Base-by-base conservation (phyloP, 2,329 filamentous ascomycete species). In the Botrytis tulipae region DNA sequence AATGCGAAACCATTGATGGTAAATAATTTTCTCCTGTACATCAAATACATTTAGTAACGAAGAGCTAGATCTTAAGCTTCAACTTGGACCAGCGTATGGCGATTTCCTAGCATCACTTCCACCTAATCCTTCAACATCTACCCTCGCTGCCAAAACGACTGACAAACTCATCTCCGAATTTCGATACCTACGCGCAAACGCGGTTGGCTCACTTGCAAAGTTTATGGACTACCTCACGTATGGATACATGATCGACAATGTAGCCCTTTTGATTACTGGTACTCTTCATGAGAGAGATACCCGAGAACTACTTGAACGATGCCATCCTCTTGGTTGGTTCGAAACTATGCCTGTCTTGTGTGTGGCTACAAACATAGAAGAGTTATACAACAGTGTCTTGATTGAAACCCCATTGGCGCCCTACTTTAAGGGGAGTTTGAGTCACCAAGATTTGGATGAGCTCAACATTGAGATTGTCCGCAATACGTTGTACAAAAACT, bases 231-330 rank as follows among this genome's bases (percentile, higher is more conserved):
- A 97, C 84, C 87, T 99, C 75, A 99, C 96, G 1, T 99, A 99
- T 83, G 95, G 95, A 76, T 99, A 99, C 87, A 99, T 99, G 96
- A 99, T 99, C 84, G 96, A 99, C 85, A 99, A 99, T 80, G 94
- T 99, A 71, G 96, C 97, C 57, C 91, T 99, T 59, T 90, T 99
- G 80, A 99, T 99, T 83, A 99, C 96, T 35, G 96, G 96, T 76
- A 99, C 96, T 20, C 89, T 99, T 44, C 96, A 99, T 84, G 97
- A 99, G 85, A 90, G 96, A 82, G 96, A 99, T 83, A 99, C 96
- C 5, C 91, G 95, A 74, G 96, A 99, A 84, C 89, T 99, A 76
- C 86, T 99, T 71, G 96, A 98, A 81, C 88, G 96, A 83, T 99
- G 97, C 84, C 97, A 99, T 80, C 96, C 96, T 10, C 88, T 99